Evolutionary conservation across 2,329 filamentous ascomycete species (phyloP).

Genomic region (Penicillium sp.): DNA sequence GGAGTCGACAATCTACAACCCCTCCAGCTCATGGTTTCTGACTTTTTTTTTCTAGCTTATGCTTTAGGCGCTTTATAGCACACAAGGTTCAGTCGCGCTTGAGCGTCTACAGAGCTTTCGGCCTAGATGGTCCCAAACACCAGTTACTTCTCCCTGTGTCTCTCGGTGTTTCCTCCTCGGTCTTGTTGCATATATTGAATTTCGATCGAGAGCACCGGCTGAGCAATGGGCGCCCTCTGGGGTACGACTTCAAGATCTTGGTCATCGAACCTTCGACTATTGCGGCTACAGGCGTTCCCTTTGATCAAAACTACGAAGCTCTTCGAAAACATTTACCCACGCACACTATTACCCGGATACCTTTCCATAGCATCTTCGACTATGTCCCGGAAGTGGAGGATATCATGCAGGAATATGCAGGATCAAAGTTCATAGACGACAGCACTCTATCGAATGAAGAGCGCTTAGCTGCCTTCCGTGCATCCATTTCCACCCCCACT

Average conservation of each 20-base stretch:
- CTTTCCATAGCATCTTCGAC: conserved; percentile 62
- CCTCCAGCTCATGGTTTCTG: conserved; percentile 12
- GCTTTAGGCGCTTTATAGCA: conserved; percentile 74
- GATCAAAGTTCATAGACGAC: conserved; percentile 28
- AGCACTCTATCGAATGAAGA: conserved; percentile 37
- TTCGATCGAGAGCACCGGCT: conserved; percentile 57
- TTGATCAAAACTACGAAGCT: conserved; percentile 39
- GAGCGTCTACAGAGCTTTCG: conserved; percentile 53
- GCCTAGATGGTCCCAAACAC: conserved; percentile 30
- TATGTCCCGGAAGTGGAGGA: conserved; percentile 37
- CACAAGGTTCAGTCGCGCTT: conserved; percentile 79
- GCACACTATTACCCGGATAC: conserved; percentile 61
- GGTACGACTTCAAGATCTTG: conserved; percentile 60
- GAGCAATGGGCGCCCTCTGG: conserved; percentile 52
- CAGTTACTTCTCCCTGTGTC: conserved; percentile 76
- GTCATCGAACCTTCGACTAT: conserved; percentile 43
- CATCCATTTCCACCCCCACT: conserved; percentile 67
- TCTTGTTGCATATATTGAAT: conserved; percentile 73
- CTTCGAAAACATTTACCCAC: conserved; percentile 63
- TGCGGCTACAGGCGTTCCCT: conserved; percentile 18
- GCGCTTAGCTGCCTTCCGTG: conserved; percentile 56
- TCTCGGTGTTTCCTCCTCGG: conserved; percentile 75
- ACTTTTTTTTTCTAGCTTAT: conserved; percentile 52
- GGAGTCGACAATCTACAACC: conserved; percentile 4
- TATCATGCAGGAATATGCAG: conserved; percentile 33